These are phyloP conservation scores for Botrytis elliptica DNA, from an alignment of 2,329 filamentous ascomycete genomes.

Conservation along the genomic window DNA sequence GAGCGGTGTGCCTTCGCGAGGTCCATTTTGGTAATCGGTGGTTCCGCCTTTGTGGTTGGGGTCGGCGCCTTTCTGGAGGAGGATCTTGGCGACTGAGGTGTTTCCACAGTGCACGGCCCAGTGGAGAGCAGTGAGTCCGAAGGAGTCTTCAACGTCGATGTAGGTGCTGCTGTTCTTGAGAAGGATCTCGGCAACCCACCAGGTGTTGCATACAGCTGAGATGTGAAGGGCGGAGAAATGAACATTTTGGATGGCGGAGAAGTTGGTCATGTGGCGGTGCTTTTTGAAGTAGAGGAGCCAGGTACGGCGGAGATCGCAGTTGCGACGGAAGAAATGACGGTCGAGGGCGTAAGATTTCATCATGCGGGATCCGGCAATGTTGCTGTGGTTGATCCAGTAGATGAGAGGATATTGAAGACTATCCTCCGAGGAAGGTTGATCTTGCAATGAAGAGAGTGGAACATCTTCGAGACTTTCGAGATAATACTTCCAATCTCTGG, in stretches of 20 bases:
- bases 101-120: slow-evolving; percentile 21
- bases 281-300: slow-evolving; percentile 23
- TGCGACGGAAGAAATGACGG: slow-evolving; percentile 19
- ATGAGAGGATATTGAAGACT: slow-evolving; percentile 22
- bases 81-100: slow-evolving; percentile 7
- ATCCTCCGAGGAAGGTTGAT: slow-evolving; percentile 21
- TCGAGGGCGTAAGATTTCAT: slow-evolving; percentile 19
- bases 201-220: slow-evolving; percentile 18
- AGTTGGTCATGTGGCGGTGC: slow-evolving; percentile 22
- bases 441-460: slow-evolving; percentile 18
- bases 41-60: slow-evolving; percentile 18
- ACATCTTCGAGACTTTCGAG: slow-evolving; percentile 21
- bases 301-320: slow-evolving; percentile 18
- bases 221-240: slow-evolving; percentile 22
- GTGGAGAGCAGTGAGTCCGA: slow-evolving; percentile 18
- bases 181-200: slow-evolving; percentile 20
- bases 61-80: slow-evolving; percentile 17
- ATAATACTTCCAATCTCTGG: slow-evolving; percentile 21
- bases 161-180: slow-evolving; percentile 17
- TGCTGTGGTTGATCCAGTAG: slow-evolving; percentile 22
- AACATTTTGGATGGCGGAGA: slow-evolving; percentile 21
- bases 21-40: slow-evolving; percentile 15
- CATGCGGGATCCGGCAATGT: slow-evolving; percentile 18
- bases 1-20: slow-evolving; percentile 14
- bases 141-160: slow-evolving; percentile 20